phyloP scores from a whole-genome alignment of 257 asterid genomes.

The Anisodus tanguticus region DNA sequence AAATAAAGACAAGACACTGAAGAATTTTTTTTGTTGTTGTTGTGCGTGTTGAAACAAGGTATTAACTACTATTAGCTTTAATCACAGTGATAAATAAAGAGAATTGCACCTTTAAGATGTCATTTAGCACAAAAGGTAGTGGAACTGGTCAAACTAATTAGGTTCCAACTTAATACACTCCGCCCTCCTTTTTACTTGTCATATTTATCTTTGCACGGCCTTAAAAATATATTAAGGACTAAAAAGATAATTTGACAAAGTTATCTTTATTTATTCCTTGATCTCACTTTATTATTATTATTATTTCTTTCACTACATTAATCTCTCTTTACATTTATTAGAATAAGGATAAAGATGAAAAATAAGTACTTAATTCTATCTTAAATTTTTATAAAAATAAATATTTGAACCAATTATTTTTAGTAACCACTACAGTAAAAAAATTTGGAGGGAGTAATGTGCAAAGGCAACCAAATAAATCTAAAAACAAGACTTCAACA shows the following conservation, averaged over 20 bases:
- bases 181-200: background rate
- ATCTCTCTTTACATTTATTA: background rate
- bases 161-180: background rate
- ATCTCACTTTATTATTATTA: background rate
- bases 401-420: background rate
- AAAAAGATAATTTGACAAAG: too few relatives aligned
- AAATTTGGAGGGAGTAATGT: background rate
- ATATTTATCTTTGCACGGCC: background rate
- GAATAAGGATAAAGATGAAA: too few relatives aligned
- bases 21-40: background rate
- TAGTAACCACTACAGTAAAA: background rate
- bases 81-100: background rate
- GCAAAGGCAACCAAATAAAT: conserved; percentile 6
- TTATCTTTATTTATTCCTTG: too few relatives aligned
- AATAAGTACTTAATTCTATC: too few relatives aligned
- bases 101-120: background rate
- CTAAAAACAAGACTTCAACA: background rate
- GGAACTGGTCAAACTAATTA: background rate
- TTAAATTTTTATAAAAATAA: background rate
- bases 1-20: background rate
- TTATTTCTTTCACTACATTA: background rate
- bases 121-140: conserved; percentile 7
- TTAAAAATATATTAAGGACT: background rate
- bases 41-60: background rate
- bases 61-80: background rate